A percentile compares a stretch with the other conserved stretches of the same genome.
phyloP scores from a whole-genome alignment of 1,284 basidiomycete genomes.

The Hymenochaete sp. region DNA sequence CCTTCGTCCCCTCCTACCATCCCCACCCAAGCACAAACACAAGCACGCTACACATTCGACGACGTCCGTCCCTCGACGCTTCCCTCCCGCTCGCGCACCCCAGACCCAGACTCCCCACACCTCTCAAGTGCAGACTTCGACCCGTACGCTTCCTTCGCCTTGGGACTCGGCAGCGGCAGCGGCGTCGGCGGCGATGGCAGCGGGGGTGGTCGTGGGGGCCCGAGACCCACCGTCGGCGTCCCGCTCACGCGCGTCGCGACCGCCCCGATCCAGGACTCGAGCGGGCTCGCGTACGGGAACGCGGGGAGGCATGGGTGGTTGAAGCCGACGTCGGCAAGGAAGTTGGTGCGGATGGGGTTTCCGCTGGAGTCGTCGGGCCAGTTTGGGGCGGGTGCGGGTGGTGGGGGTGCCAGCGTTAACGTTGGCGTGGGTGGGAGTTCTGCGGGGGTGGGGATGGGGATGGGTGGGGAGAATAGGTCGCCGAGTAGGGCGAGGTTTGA shows the following conservation, averaged over 20 bases:
- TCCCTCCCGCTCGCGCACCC: slow-evolving; percentile 10
- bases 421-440: too few species aligned
- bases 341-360: too few species aligned
- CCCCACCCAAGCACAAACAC: not conserved
- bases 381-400: too few species aligned
- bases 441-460: too few species aligned
- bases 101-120: slow-evolving; percentile 11
- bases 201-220: not conserved
- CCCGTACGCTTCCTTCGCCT: too few species aligned
- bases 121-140: too few species aligned
- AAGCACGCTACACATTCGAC: slow-evolving; percentile 6
- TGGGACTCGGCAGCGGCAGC: too few species aligned
- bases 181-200: not conserved
- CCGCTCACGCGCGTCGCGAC: slow-evolving; percentile 17
- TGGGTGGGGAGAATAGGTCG: too few species aligned
- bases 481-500: too few species aligned
- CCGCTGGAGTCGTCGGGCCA: too few species aligned
- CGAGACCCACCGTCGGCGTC: slow-evolving; percentile 6
- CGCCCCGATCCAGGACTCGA: slow-evolving; percentile 12
- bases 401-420: too few species aligned
- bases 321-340: too few species aligned
- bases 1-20: not conserved
- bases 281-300: not conserved
- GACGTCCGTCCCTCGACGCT: slow-evolving; percentile 2
- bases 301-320: not conserved